Conservation (phyloP, 495 filamentous ascomycete genomes). For the Xylaria palmicola region DNA sequence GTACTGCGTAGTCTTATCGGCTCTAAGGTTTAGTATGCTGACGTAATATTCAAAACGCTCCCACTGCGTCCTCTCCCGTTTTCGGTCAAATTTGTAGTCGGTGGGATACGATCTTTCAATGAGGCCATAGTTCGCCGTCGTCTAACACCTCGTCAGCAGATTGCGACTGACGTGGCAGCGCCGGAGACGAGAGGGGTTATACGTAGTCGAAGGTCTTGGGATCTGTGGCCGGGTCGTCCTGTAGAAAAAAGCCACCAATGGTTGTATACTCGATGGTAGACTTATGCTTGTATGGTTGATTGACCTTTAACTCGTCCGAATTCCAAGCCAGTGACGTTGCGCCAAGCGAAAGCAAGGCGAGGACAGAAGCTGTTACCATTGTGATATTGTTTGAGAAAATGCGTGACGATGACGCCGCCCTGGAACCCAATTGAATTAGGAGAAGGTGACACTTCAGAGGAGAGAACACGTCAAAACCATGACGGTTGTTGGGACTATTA, state of each 20-base stretch:
- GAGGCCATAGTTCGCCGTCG: conserved; percentile 64
- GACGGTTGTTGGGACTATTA: too few species aligned
- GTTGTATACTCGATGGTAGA: conserved; percentile 58
- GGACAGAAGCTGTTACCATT: background rate
- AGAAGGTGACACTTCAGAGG: background rate
- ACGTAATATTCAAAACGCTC: conserved; percentile 62
- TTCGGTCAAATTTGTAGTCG: conserved; percentile 39
- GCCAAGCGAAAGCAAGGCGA: conserved; percentile 16
- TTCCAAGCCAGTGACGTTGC: conserved; percentile 16
- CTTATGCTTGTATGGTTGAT: conserved; percentile 16
- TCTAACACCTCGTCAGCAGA: conserved; percentile 37
- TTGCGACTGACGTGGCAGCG: background rate
- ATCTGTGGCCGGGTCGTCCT: conserved; percentile 65
- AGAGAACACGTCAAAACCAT: too few species aligned
- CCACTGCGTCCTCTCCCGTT: conserved; percentile 59
- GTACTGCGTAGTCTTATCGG: conserved; percentile 53
- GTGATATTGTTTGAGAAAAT: background rate
- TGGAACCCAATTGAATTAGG: background rate
- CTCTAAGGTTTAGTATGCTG: conserved; percentile 49
- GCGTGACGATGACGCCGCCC: background rate
- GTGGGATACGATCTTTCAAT: conserved; percentile 57
- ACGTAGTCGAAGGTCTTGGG: conserved; percentile 67
- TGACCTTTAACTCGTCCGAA: conserved; percentile 17
- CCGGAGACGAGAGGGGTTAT: conserved; percentile 12
- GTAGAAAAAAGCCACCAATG: conserved; percentile 67